phyloP scores from a whole-genome alignment of 148 eudicot genomes.

The Tetragonia tetragonoides region DNA sequence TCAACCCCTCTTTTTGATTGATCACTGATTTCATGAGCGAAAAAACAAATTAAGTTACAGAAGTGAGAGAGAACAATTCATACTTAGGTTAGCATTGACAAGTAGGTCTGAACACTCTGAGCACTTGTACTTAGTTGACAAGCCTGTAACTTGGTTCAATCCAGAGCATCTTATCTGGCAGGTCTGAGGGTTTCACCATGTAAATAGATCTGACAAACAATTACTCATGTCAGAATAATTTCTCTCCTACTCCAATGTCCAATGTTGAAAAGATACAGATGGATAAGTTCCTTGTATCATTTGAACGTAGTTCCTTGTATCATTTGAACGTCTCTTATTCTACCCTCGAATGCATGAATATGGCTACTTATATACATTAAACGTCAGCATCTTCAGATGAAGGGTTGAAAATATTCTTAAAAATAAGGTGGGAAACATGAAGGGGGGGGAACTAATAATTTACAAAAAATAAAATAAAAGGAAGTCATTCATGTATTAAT shows the following conservation, averaged over 20 bases:
- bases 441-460: background rate
- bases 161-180: background rate
- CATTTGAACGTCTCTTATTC: background rate
- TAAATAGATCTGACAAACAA: conserved; percentile 5
- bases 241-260: background rate
- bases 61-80: background rate
- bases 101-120: background rate
- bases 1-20: background rate
- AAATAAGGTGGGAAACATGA: background rate
- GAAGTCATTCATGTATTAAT: background rate
- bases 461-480: no score
- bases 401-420: background rate
- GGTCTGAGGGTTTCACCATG: background rate
- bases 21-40: background rate
- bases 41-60: background rate
- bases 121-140: background rate
- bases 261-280: background rate
- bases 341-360: background rate
- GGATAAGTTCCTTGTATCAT: background rate
- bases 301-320: background rate
- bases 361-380: background rate
- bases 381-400: background rate
- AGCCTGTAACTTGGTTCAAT: background rate
- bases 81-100: background rate
- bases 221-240: background rate